These are phyloP conservation scores for Eustoma russellianum DNA, from an alignment of 257 asterid species.

Conservation along the genomic window DNA sequence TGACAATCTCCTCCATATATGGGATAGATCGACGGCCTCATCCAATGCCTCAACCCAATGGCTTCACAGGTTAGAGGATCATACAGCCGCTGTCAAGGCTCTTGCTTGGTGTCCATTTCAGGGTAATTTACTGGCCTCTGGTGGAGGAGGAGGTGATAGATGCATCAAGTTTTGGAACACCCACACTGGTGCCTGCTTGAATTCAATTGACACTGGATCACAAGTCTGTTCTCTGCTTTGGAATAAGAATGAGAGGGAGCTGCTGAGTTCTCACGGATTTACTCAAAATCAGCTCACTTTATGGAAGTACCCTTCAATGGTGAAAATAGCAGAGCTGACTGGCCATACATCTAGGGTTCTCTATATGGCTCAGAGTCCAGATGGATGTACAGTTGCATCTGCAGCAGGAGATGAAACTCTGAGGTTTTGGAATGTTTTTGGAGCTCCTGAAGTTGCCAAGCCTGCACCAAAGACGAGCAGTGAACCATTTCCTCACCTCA, in stretches of 20 bases:
- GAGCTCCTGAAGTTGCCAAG: conserved; percentile 77
- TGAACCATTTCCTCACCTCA: conserved; percentile 87
- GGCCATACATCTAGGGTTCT: conserved; percentile 95
- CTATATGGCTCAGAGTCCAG: conserved; percentile 89
- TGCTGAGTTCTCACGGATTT: conserved; percentile 88
- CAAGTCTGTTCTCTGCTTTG: conserved; percentile 91
- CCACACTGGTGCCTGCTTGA: conserved; percentile 92
- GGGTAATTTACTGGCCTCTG: conserved; percentile 72
- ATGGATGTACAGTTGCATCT: conserved; percentile 90
- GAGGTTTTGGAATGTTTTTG: conserved; percentile 88
- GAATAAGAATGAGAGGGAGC: conserved; percentile 84
- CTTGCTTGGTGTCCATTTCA: conserved; percentile 99
- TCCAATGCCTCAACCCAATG: conserved; percentile 53
- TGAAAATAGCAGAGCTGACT: conserved; percentile 78
- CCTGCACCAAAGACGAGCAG: conserved; percentile 52
- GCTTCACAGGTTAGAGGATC: conserved; percentile 91
- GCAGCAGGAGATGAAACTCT: conserved; percentile 96
- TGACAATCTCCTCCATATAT: conserved; percentile 82
- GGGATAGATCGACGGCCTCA: conserved; percentile 77
- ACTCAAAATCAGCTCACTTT: conserved; percentile 93
- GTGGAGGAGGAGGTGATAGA: conserved; percentile 86
- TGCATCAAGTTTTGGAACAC: conserved; percentile 89
- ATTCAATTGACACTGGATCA: conserved; percentile 80
- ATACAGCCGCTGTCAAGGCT: conserved; percentile 89
- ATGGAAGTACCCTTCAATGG: conserved; percentile 97